These are phyloP conservation scores for Zygosaccharomyces bisporus DNA, from an alignment of 805 yeast species.

Conservation along the genomic window DNA sequence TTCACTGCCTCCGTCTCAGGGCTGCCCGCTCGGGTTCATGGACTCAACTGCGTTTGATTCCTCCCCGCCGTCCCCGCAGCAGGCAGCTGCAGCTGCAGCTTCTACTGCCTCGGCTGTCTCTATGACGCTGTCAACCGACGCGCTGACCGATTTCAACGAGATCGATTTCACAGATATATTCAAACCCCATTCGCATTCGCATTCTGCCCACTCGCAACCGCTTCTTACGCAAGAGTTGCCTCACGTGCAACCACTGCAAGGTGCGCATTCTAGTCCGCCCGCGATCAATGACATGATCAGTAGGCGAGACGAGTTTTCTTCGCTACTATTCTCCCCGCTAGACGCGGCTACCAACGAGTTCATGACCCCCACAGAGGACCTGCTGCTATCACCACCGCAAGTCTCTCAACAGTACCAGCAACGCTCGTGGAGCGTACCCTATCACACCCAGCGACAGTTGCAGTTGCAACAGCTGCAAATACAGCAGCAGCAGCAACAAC, in stretches of 20 bases:
- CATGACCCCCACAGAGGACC: slow-evolving; percentile 6
- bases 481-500: slow-evolving; percentile 4
- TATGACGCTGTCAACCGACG: slow-evolving; percentile 6
- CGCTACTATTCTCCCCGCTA: slow-evolving; percentile 7
- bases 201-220: slow-evolving; percentile 1
- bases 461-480: slow-evolving; percentile 1
- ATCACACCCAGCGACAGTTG: not conserved
- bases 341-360: slow-evolving; percentile 6
- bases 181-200: slow-evolving; percentile 23
- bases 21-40: slow-evolving; percentile 6
- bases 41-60: slow-evolving; percentile 8
- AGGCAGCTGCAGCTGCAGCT: too few species aligned
- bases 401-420: slow-evolving; percentile 1
- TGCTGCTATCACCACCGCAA: slow-evolving; percentile 7
- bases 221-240: not conserved
- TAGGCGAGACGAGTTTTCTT: slow-evolving; percentile 2
- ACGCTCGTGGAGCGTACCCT: not conserved
- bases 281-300: not conserved
- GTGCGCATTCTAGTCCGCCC: not conserved
- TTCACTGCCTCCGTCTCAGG: slow-evolving; percentile 10
- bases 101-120: not conserved
- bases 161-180: slow-evolving; percentile 37
- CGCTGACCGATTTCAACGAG: slow-evolving; percentile 27
- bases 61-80: slow-evolving; percentile 6
- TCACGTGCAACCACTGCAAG: not conserved